Evolutionary conservation across 768 basidiomycete species (phyloP), one percentile per base, ranked within the genome.

Genomic region (Pleurotus tuber-regium): DNA sequence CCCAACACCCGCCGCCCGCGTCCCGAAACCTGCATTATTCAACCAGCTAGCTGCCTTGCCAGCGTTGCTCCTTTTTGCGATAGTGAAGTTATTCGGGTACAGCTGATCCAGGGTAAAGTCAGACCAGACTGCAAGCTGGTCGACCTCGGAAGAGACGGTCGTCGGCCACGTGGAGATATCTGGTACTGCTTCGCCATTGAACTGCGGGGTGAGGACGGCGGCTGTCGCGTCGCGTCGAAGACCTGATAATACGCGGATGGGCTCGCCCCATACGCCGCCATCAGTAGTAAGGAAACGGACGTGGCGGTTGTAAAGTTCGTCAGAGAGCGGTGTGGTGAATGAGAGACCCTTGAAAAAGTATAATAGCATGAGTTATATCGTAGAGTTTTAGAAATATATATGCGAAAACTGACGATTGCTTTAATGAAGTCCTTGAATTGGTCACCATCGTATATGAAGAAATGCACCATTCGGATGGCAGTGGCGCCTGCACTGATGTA

Each of bases 401-500:
- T 24, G 19, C 2, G 26, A 23, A 38, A 26, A 44, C 56, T 36
- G 35, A 67, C 67, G 29, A 72, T 57, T 25, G 68, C 69, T 56
- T 68, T 70, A 55, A 72, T 69, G 44, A 72, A 72, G 43, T 71
- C 70, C 21, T 66, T 66, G 30, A 54, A 62, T 56, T 72, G 70
- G 43, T 72, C 70, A 2, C 64, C 70, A 36, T 72, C 70, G 48
- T 61, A 72, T 4, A 70, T 67, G 54, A 72, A 72, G 59, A 72
- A 72, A 52, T 72, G 69, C 9, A 65, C 66, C 36, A 68, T 61
- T 23, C 69, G 57, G 4, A 70, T 26, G 4, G 66, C 47, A 0
- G 69, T 69, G 3, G 67, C 57, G 3, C 69, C 68, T 2, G 70
- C 66, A 1, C 66, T 58, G 16, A 70, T 59, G 41, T 72, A 72